phyloP scores from a whole-genome alignment of 768 basidiomycete species.

The Lentinula boryana region DNA sequence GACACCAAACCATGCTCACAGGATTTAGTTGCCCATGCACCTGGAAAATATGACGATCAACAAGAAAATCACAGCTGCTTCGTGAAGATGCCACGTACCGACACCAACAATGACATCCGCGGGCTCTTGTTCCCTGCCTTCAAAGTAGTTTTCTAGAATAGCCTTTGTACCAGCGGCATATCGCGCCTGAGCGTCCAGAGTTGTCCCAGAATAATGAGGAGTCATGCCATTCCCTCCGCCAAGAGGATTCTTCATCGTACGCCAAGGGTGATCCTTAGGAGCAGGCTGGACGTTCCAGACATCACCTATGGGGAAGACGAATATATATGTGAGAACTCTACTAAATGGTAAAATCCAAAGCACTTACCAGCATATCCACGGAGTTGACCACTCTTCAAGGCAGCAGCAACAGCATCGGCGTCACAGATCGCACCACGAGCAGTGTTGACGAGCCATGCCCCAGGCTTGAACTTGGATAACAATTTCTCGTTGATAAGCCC shows the following conservation, averaged over 20 bases:
- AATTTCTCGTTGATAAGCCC: constrained; percentile 80
- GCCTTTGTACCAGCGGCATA: constrained; percentile 70
- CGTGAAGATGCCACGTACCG: constrained; percentile 22
- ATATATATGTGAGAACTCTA: background rate
- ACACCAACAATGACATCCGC: constrained; percentile 77
- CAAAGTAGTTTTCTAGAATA: constrained; percentile 70
- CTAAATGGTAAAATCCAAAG: background rate
- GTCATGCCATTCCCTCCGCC: constrained; percentile 89
- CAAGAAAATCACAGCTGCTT: background rate
- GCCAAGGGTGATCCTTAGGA: constrained; percentile 81
- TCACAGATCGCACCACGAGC: constrained; percentile 91
- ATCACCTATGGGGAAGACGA: constrained; percentile 35
- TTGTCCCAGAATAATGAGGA: constrained; percentile 84
- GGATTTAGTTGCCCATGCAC: constrained; percentile 39
- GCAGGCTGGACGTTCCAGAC: constrained; percentile 90
- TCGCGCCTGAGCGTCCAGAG: constrained; percentile 83
- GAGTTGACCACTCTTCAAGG: constrained; percentile 72
- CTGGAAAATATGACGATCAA: background rate
- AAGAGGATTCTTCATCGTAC: constrained; percentile 73
- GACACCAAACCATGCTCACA: constrained; percentile 21
- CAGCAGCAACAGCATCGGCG: constrained; percentile 71
- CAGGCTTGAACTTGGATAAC: constrained; percentile 85
- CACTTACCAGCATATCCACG: constrained; percentile 43
- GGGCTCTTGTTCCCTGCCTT: constrained; percentile 59
- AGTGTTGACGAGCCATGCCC: constrained; percentile 90